Conservation (phyloP, 2,329 filamentous ascomycete species). For the Cytospora piceicola region DNA sequence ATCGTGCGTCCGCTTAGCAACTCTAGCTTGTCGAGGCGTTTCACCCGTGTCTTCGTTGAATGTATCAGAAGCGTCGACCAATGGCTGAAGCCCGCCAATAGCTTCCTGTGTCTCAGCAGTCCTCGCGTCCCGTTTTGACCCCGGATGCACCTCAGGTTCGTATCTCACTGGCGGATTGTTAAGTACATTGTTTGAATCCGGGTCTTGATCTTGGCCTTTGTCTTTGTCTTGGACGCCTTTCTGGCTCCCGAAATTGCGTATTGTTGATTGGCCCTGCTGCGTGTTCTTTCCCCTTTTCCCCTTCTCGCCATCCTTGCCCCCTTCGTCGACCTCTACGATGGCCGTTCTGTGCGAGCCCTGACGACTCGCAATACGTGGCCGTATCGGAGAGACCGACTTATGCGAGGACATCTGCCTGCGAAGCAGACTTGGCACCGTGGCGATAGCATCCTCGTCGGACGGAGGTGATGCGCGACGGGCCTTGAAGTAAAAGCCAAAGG, state of each 20-base stretch:
- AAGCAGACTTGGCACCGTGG: slow-evolving; percentile 1
- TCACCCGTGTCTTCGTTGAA: neutral
- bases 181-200: neutral
- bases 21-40: neutral
- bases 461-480: slow-evolving; percentile 5
- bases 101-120: no score
- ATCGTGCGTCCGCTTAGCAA: neutral
- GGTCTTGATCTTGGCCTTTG: no score
- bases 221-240: neutral
- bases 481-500: slow-evolving; percentile 20
- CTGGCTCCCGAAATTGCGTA: neutral
- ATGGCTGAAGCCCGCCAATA: neutral
- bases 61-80: neutral
- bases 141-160: neutral
- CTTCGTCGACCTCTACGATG: neutral
- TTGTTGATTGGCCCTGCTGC: neutral
- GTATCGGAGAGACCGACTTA: neutral
- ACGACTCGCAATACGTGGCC: slow-evolving; percentile 6
- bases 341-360: neutral
- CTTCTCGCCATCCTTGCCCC: neutral
- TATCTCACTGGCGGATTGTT: neutral
- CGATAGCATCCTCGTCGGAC: neutral
- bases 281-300: no score
- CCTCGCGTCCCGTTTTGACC: neutral
- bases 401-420: slow-evolving; percentile 8